These are phyloP conservation scores for Knufia petricola DNA, from an alignment of 2,329 filamentous ascomycete genomes.

Conservation along the genomic window DNA sequence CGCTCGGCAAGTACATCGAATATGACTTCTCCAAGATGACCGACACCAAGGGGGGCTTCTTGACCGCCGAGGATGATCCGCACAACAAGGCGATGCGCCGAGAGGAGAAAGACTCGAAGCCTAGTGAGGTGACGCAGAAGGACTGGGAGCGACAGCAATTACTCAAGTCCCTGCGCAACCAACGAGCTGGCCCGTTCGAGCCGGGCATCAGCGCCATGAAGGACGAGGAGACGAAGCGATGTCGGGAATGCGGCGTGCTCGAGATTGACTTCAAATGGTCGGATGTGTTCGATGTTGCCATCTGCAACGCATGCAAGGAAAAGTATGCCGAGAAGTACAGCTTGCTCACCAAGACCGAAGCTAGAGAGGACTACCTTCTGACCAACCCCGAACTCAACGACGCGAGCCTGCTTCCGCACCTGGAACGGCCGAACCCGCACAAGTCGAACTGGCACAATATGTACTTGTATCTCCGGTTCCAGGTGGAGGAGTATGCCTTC, in stretches of 20 bases:
- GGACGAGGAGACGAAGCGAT: conserved; percentile 58
- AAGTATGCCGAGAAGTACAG: conserved; percentile 86
- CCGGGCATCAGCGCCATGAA: conserved; percentile 70
- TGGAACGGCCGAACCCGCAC: conserved; percentile 86
- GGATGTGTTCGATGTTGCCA: conserved; percentile 63
- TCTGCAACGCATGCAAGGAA: conserved; percentile 83
- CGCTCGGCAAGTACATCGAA: conserved; percentile 84
- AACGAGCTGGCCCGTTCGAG: conserved; percentile 75
- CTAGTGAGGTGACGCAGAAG: conserved; percentile 75
- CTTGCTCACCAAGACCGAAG: conserved; percentile 92
- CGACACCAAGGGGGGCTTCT: conserved; percentile 91
- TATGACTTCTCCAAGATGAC: conserved; percentile 98
- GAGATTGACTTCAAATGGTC: conserved; percentile 97
- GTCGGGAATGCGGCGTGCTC: conserved; percentile 68
- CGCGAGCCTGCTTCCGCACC: conserved; percentile 71
- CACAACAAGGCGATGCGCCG: conserved; percentile 67
- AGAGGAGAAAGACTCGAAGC: conserved; percentile 53
- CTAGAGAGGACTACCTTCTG: conserved; percentile 84
- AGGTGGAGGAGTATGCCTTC: conserved; percentile 91
- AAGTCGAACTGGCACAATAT: conserved; percentile 97
- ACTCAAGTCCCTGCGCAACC: conserved; percentile 59
- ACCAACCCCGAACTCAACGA: conserved; percentile 94
- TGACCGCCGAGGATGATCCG: conserved; percentile 85
- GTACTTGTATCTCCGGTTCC: conserved; percentile 90
- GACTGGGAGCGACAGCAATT: conserved; percentile 86